These are phyloP conservation scores for Sugiyamaella pinicola DNA, from an alignment of 1,139 yeast species.

Conservation along the genomic window DNA sequence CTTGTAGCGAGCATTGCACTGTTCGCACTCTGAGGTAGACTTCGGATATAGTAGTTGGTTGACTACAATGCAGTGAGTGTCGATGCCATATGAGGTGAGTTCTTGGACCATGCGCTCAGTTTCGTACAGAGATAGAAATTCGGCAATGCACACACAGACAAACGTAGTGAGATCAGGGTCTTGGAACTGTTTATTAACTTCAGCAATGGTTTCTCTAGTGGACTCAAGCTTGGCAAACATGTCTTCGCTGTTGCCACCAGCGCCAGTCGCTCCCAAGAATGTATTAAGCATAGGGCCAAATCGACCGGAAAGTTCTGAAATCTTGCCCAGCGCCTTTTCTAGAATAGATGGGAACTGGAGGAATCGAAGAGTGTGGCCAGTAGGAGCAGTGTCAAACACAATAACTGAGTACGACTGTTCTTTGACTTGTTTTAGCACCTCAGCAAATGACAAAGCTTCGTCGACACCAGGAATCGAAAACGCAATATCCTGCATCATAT, in stretches of 20 bases:
- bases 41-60: conserved; percentile 85
- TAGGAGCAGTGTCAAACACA: conserved; percentile 97
- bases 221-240: conserved; percentile 80
- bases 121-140: conserved; percentile 90
- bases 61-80: conserved; percentile 92
- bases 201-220: conserved; percentile 77
- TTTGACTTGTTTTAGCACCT: conserved; percentile 93
- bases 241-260: conserved; percentile 65
- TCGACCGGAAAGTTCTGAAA: conserved; percentile 80
- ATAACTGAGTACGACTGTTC: conserved; percentile 83
- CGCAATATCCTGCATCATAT: conserved; percentile 87
- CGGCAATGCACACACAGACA: conserved; percentile 96
- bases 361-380: conserved; percentile 95
- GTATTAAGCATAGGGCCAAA: conserved; percentile 90
- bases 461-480: conserved; percentile 97
- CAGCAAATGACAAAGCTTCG: conserved; percentile 96
- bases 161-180: conserved; percentile 95
- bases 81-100: conserved; percentile 90
- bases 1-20: conserved; percentile 91
- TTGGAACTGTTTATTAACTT: conserved; percentile 92
- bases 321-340: conserved; percentile 81
- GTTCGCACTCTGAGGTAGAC: conserved; percentile 68
- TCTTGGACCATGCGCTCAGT: conserved; percentile 98
- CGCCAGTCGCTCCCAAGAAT: conserved; percentile 62
- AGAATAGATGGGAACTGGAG: conserved; percentile 90